These are phyloP conservation scores for Amanita pseudoporphyria DNA, from an alignment of 768 basidiomycete species.

Conservation along the genomic window DNA sequence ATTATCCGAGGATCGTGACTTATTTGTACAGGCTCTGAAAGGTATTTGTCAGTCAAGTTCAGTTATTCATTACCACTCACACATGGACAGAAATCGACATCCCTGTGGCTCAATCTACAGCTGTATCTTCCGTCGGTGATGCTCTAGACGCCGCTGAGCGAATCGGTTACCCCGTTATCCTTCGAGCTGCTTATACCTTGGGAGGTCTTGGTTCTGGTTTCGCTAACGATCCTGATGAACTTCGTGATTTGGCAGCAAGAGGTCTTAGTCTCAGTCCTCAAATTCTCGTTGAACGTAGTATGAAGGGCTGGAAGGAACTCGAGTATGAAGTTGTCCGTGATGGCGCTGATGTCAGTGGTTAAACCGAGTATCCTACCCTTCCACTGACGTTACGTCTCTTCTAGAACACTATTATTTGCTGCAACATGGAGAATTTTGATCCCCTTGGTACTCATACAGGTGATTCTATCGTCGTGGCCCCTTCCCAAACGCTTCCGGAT, in stretches of 20 bases:
- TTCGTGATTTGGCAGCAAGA: slow-evolving; percentile 90
- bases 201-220: slow-evolving; percentile 99
- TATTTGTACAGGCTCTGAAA: slow-evolving; percentile 94
- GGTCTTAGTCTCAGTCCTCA: slow-evolving; percentile 87
- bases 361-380: slow-evolving; percentile 1
- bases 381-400: slow-evolving; percentile 9
- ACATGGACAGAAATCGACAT: slow-evolving; percentile 81
- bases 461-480: slow-evolving; percentile 98
- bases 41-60: slow-evolving; percentile 37
- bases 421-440: slow-evolving; percentile 99
- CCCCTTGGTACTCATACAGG: slow-evolving; percentile 98
- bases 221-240: slow-evolving; percentile 88
- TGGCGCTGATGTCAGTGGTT: slow-evolving; percentile 75
- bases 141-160: slow-evolving; percentile 83
- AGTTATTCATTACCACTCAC: slow-evolving; percentile 6
- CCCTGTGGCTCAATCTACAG: slow-evolving; percentile 90
- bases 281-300: slow-evolving; percentile 92
- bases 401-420: slow-evolving; percentile 99
- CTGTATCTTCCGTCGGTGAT: slow-evolving; percentile 91
- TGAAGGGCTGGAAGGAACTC: slow-evolving; percentile 99
- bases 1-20: slow-evolving; percentile 92
- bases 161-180: slow-evolving; percentile 96
- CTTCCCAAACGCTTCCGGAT: slow-evolving; percentile 95
- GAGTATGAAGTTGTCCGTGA: slow-evolving; percentile 99
- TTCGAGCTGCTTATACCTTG: slow-evolving; percentile 94